phyloP scores from a whole-genome alignment of 371 early-diverging fungal genomes.

The Apophysomyces elegans region DNA sequence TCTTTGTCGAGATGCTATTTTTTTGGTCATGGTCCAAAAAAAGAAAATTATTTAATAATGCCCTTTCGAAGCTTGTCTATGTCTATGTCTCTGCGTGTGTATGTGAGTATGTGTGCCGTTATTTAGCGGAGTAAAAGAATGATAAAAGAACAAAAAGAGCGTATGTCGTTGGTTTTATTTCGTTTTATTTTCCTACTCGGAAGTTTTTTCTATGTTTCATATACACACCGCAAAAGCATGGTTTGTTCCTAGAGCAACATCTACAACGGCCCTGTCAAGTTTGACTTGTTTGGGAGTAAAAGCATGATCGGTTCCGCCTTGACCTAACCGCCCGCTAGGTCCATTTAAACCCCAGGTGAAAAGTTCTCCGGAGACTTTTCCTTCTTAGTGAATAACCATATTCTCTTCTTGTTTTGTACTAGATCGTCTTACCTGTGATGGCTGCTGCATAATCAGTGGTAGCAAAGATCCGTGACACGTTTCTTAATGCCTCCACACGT shows the following conservation, averaged over 20 bases:
- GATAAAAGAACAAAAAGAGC: background rate
- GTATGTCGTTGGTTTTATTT: background rate
- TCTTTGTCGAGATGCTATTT: background rate
- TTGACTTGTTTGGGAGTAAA: conserved; percentile 49
- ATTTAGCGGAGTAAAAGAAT: background rate
- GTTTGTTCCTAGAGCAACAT: conserved; percentile 56
- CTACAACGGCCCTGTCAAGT: conserved; percentile 37
- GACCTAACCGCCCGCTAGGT: conserved; percentile 54
- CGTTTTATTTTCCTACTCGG: conserved; percentile 7
- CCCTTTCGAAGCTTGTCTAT: background rate
- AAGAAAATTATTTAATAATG: too few relatives aligned
- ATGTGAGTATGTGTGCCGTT: background rate
- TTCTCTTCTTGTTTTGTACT: background rate
- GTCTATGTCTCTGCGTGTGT: background rate
- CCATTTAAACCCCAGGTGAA: conserved; percentile 69
- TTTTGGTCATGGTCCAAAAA: background rate
- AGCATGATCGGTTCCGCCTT: conserved; percentile 50
- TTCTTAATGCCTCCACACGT: conserved; percentile 34
- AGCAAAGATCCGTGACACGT: conserved; percentile 50
- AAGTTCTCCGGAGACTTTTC: conserved; percentile 49
- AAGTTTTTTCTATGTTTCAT: conserved; percentile 13
- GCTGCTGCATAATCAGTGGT: conserved; percentile 68
- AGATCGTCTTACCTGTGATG: conserved; percentile 49
- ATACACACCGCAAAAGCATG: conserved; percentile 51
- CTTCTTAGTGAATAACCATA: background rate